phyloP scores from a whole-genome alignment of 352 stramenopile genomes.

The Thraustotheca clavata region DNA sequence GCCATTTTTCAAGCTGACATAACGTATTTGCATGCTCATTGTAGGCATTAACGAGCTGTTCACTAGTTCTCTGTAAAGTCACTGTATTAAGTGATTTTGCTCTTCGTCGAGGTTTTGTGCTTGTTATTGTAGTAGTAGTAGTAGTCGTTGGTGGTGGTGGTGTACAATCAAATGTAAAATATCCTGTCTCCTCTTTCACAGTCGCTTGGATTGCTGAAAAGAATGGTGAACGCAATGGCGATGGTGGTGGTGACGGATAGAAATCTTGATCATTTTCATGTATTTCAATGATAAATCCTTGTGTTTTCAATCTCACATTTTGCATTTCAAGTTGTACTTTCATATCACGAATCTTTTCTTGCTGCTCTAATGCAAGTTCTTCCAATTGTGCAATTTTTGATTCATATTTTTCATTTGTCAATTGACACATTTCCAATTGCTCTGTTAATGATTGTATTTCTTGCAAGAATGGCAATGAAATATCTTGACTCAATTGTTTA shows the following conservation, averaged over 20 bases:
- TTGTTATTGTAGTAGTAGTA: background rate
- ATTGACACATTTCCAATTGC: background rate
- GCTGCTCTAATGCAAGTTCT: background rate
- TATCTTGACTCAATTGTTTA: background rate
- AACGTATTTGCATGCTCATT: too few relatives aligned
- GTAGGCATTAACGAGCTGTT: too few relatives aligned
- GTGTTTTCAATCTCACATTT: background rate
- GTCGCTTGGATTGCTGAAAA: background rate
- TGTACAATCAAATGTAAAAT: too few relatives aligned
- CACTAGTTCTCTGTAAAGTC: too few relatives aligned
- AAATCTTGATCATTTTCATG: background rate
- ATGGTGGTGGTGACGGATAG: background rate
- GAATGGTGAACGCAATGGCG: background rate
- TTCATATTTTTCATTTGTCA: background rate
- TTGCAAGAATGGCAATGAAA: background rate
- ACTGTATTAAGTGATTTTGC: background rate
- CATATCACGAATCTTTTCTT: background rate
- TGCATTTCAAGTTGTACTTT: background rate
- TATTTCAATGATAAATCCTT: too few relatives aligned
- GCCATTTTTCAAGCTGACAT: background rate
- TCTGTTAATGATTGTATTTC: background rate
- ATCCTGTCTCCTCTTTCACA: too few relatives aligned
- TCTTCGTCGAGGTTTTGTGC: background rate
- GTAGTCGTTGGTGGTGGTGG: too few relatives aligned
- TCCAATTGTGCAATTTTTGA: background rate